These are phyloP conservation scores for Solanum tarijense DNA, from an alignment of 257 asterid species.

Conservation along the genomic window DNA sequence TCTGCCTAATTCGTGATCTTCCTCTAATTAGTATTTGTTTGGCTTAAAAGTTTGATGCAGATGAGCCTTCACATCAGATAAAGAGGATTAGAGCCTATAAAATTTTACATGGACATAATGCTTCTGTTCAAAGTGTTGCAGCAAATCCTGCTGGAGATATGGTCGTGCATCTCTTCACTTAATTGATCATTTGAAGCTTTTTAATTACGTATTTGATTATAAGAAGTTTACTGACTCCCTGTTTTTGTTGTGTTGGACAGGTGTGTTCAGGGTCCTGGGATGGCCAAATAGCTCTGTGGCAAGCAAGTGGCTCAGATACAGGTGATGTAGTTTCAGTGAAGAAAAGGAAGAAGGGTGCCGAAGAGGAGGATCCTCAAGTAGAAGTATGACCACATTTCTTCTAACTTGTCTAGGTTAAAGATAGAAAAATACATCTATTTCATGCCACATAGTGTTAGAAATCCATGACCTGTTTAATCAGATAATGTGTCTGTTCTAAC, in stretches of 20 bases:
- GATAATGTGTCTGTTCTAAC: not conserved
- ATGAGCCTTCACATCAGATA: slow-evolving; percentile 34
- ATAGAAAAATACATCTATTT: not conserved
- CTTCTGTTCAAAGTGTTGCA: slow-evolving; percentile 76
- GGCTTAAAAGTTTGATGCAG: slow-evolving; percentile 51
- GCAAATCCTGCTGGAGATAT: slow-evolving; percentile 63
- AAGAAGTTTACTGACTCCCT: not conserved
- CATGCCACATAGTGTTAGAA: not conserved
- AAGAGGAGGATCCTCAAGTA: slow-evolving; percentile 38
- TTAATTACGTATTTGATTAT: not conserved
- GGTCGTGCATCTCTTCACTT: slow-evolving; percentile 27
- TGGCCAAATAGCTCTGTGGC: slow-evolving; percentile 68
- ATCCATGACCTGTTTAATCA: not conserved
- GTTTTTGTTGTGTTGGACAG: slow-evolving; percentile 23
- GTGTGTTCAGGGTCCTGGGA: slow-evolving; percentile 99
- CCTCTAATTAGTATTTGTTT: slow-evolving; percentile 10
- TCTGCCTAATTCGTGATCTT: slow-evolving; percentile 1
- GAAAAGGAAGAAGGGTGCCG: slow-evolving; percentile 65
- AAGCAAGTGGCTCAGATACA: slow-evolving; percentile 28
- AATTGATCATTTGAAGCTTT: not conserved
- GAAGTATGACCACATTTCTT: slow-evolving; percentile 40
- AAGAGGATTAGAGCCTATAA: slow-evolving; percentile 47
- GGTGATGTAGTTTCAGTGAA: slow-evolving; percentile 54
- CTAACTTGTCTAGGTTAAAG: not conserved
- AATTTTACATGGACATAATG: slow-evolving; percentile 65